phyloP scores from a whole-genome alignment of 306 rosid genomes.

The Mimosa pudica region DNA sequence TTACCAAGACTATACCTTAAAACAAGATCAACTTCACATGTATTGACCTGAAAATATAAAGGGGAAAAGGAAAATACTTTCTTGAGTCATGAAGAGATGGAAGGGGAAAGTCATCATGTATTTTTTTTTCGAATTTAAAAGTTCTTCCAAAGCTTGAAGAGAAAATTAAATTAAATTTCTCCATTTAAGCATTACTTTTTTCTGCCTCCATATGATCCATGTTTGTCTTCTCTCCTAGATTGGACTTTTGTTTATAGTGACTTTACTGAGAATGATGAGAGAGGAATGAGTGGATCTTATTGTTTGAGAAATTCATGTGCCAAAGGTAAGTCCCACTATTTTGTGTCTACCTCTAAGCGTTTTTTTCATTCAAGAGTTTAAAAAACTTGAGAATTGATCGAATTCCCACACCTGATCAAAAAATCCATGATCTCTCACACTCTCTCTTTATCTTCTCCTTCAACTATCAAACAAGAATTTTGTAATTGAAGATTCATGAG shows the following conservation, averaged over 20 bases:
- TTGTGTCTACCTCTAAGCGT: neutral
- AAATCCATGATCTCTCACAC: neutral
- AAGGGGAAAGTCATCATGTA: neutral
- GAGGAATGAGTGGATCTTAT: neutral
- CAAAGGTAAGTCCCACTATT: neutral
- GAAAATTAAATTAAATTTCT: neutral
- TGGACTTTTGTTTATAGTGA: neutral
- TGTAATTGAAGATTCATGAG: neutral
- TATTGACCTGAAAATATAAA: too few relatives aligned
- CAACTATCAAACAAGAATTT: neutral
- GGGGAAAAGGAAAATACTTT: neutral
- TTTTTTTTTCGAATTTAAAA: neutral
- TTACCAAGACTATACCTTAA: neutral
- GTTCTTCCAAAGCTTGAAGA: neutral
- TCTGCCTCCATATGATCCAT: neutral
- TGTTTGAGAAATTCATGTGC: neutral
- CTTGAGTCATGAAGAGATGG: neutral
- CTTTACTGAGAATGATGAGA: neutral
- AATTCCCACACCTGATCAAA: neutral
- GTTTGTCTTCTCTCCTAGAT: neutral
- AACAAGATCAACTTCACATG: too few relatives aligned
- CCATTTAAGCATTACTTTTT: neutral
- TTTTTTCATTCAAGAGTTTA: neutral
- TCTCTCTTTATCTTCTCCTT: neutral
- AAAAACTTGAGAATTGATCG: neutral